Conservation (phyloP, 768 basidiomycete genomes). For the Cubamyces sp. region DNA sequence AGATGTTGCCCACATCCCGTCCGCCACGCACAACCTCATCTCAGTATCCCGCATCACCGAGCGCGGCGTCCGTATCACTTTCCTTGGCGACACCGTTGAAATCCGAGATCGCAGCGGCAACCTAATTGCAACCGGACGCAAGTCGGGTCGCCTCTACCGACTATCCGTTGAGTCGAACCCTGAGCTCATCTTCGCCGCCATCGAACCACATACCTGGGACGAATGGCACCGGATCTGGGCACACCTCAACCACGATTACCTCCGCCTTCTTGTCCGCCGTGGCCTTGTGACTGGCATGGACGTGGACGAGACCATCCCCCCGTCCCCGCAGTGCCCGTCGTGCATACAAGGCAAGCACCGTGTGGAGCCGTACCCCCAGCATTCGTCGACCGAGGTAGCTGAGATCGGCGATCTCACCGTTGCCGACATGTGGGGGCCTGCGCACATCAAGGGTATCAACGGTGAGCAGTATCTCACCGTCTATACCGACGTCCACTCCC, state of each 20-base stretch:
- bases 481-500: not conserved
- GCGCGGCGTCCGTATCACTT: not conserved
- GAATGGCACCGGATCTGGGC: conserved; percentile 27
- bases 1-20: conserved; percentile 21
- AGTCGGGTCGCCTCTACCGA: conserved; percentile 12
- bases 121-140: not conserved
- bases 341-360: conserved; percentile 32
- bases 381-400: not conserved
- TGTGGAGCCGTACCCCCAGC: not conserved
- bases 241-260: conserved; percentile 19
- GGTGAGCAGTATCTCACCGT: not conserved
- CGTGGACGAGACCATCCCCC: not conserved
- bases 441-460: not conserved
- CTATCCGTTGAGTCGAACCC: too few relatives aligned
- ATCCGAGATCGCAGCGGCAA: not conserved
- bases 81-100: not conserved
- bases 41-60: conserved; percentile 21
- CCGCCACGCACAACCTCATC: conserved; percentile 22
- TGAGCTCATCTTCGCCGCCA: too few relatives aligned
- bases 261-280: conserved; percentile 10
- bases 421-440: conserved; percentile 3
- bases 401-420: conserved; percentile 10
- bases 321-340: conserved; percentile 17
- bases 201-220: conserved; percentile 8
- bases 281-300: conserved; percentile 23